Evolutionary conservation across 2,329 filamentous ascomycete species (phyloP).

Genomic region (Lojkania enalia): DNA sequence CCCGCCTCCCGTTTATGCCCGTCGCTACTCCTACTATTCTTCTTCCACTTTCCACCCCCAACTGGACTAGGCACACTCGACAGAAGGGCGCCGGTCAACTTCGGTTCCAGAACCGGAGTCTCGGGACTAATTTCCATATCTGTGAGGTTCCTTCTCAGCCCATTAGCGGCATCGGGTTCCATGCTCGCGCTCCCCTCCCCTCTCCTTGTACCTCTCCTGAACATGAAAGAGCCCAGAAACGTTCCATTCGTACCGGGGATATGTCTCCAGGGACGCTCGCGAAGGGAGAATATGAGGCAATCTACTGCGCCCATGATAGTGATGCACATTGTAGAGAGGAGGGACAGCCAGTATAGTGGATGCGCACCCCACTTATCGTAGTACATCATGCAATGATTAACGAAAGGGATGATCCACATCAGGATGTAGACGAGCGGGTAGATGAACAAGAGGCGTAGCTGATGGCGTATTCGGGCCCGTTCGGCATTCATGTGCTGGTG

Average conservation of each 20-base stretch:
- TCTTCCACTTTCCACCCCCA: neutral
- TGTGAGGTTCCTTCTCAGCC: too few relatives aligned
- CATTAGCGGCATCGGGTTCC: neutral
- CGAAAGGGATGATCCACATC: slow-evolving; percentile 74
- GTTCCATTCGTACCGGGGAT: slow-evolving; percentile 51
- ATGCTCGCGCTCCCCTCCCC: neutral
- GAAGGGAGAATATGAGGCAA: slow-evolving; percentile 66
- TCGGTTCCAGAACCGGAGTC: too few relatives aligned
- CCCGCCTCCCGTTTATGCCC: slow-evolving; percentile 35
- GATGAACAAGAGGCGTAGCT: slow-evolving; percentile 73
- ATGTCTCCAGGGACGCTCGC: slow-evolving; percentile 72
- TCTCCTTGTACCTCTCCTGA: slow-evolving; percentile 3
- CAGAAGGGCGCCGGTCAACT: too few relatives aligned
- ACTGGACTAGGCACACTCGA: neutral
- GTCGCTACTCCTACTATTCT: slow-evolving; percentile 25
- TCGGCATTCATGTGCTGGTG: slow-evolving; percentile 28
- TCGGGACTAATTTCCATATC: too few relatives aligned
- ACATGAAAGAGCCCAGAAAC: slow-evolving; percentile 46
- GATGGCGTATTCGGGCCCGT: slow-evolving; percentile 64
- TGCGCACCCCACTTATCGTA: slow-evolving; percentile 54
- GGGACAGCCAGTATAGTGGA: slow-evolving; percentile 60
- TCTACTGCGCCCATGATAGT: slow-evolving; percentile 70
- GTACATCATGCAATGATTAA: slow-evolving; percentile 65
- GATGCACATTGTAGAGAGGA: slow-evolving; percentile 61
- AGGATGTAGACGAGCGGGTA: slow-evolving; percentile 74